Evolutionary conservation across 257 asterid genomes (phyloP).

Genomic region (Knoxia roxburghii): DNA sequence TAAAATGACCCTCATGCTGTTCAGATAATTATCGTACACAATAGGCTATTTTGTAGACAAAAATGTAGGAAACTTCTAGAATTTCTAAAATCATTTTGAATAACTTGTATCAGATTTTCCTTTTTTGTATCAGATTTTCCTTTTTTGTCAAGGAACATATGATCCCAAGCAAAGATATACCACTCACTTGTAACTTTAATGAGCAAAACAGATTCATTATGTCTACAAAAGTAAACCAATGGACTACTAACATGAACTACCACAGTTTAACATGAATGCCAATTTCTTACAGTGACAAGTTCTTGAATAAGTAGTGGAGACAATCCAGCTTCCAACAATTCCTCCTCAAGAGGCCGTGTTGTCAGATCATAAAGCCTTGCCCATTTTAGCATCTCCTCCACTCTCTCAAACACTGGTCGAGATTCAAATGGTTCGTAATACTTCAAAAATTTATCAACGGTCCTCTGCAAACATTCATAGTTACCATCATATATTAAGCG

Average conservation of each 20-base stretch:
- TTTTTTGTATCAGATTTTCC: neutral
- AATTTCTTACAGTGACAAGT: constrained; percentile 68
- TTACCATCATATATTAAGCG: neutral
- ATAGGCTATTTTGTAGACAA: neutral
- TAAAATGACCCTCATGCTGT: too few relatives aligned
- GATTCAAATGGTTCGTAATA: constrained; percentile 59
- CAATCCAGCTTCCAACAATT: constrained; percentile 47
- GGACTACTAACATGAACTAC: constrained; percentile 8
- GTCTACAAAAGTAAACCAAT: neutral
- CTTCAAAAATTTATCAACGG: constrained; percentile 50
- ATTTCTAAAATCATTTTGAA: neutral
- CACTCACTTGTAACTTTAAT: neutral
- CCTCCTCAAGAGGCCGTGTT: constrained; percentile 45
- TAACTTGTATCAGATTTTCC: too few relatives aligned
- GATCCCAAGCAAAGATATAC: too few relatives aligned
- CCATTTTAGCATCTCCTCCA: constrained; percentile 94
- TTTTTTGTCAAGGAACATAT: too few relatives aligned
- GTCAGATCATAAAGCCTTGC: constrained; percentile 78
- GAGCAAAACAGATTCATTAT: neutral
- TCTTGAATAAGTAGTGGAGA: constrained; percentile 66
- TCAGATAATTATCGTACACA: neutral
- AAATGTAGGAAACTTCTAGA: neutral
- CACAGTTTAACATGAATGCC: constrained; percentile 6
- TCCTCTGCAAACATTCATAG: constrained; percentile 32
- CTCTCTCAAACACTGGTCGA: constrained; percentile 72